Percentiles rank a stretch among this genome's conserved stretches.
phyloP scores from a whole-genome alignment of 2,329 filamentous ascomycete genomes.

The Neopestalotiopsis rosae region DNA sequence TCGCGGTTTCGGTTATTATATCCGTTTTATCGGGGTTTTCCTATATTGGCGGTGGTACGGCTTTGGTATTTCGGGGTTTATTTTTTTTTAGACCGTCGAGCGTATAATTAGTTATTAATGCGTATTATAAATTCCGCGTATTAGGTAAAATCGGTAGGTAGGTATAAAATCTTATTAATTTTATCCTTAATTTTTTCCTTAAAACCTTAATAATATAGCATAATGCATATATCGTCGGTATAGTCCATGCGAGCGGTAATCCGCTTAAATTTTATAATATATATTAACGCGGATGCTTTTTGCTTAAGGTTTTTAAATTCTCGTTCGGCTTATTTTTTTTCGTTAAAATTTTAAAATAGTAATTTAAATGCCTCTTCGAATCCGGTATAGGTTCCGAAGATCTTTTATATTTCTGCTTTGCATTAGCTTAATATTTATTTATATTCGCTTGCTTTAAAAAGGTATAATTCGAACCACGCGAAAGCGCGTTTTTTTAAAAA shows the following conservation, averaged over 20 bases:
- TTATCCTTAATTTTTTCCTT: neutral
- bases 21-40: neutral
- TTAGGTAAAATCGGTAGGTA: no score
- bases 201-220: neutral
- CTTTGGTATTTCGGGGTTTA: neutral
- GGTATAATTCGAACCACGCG: no score
- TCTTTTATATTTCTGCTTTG: neutral
- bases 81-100: no score
- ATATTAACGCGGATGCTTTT: neutral
- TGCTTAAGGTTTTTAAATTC: neutral
- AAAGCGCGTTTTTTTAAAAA: neutral
- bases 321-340: neutral
- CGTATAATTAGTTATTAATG: no score
- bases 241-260: neutral
- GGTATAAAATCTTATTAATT: neutral
- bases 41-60: neutral
- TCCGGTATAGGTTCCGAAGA: neutral
- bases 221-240: neutral
- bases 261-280: neutral
- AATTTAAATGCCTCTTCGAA: neutral
- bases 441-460: no score
- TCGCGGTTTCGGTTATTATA: neutral
- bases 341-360: neutral
- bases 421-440: no score
- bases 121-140: no score